phyloP scores from a whole-genome alignment of 2,329 filamentous ascomycete genomes.

The Colletotrichum karsti region DNA sequence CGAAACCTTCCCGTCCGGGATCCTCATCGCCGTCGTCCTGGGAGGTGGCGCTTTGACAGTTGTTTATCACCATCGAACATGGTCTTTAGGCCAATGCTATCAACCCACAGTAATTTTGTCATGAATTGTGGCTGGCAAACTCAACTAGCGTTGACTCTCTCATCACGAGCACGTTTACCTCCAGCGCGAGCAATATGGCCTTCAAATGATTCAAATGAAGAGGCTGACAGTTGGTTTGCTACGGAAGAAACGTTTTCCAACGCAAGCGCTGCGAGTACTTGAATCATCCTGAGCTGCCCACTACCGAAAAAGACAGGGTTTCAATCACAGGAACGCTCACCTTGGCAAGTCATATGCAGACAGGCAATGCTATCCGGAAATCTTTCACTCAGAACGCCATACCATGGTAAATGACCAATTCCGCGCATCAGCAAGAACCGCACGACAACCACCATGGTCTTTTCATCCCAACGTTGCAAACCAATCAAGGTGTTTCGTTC shows the following conservation, averaged over 20 bases:
- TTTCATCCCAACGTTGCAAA: background rate
- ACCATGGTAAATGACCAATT: background rate
- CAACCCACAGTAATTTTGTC: background rate
- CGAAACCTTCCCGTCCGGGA: slow-evolving; percentile 9
- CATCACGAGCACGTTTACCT: no score
- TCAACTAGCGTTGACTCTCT: background rate
- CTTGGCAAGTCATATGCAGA: background rate
- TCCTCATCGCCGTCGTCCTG: slow-evolving; percentile 2
- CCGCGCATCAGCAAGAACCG: background rate
- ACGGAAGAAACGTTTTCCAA: no score
- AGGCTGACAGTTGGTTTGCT: no score
- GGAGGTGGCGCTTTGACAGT: slow-evolving; percentile 4
- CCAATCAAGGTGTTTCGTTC: background rate
- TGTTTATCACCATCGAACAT: background rate
- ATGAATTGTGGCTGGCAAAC: background rate
- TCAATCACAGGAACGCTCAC: no score
- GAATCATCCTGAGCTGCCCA: no score
- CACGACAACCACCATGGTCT: background rate
- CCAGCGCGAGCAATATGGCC: no score
- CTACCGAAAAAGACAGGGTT: no score
- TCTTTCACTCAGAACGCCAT: background rate
- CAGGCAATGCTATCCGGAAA: no score
- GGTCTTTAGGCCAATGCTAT: background rate
- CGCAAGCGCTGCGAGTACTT: no score
- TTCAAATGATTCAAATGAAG: no score